phyloP scores from a whole-genome alignment of 768 basidiomycete genomes.

The Suillus hirtellus region DNA sequence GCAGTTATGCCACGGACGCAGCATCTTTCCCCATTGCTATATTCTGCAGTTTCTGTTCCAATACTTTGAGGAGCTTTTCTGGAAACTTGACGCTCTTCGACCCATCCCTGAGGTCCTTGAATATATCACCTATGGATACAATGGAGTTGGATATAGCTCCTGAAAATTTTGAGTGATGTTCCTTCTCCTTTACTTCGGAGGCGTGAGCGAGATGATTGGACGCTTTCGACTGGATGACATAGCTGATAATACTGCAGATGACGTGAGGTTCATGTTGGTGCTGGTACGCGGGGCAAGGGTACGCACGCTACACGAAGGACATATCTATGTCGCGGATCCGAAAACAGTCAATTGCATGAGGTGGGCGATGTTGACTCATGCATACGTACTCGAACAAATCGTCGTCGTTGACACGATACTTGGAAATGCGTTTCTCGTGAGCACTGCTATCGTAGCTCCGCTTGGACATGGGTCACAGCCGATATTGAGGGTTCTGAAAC shows the following conservation, averaged over 20 bases:
- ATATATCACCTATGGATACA: slow-evolving; percentile 71
- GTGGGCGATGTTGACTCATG: slow-evolving; percentile 9
- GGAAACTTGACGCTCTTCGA: slow-evolving; percentile 90
- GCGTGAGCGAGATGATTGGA: slow-evolving; percentile 30
- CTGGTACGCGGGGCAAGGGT: slow-evolving; percentile 6
- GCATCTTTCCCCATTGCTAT: slow-evolving; percentile 94
- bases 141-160: slow-evolving; percentile 58
- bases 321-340: slow-evolving; percentile 50
- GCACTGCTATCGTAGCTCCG: slow-evolving; percentile 73
- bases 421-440: slow-evolving; percentile 72
- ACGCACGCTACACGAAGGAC: slow-evolving; percentile 82
- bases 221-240: slow-evolving; percentile 66
- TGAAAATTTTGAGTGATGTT: slow-evolving; percentile 67
- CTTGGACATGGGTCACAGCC: slow-evolving; percentile 45
- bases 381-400: slow-evolving; percentile 78
- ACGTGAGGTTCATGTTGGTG: slow-evolving; percentile 9
- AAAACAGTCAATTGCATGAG: slow-evolving; percentile 14
- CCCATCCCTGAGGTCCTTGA: slow-evolving; percentile 76
- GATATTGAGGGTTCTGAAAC: slow-evolving; percentile 5
- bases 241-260: slow-evolving; percentile 60
- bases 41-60: slow-evolving; percentile 86
- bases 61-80: slow-evolving; percentile 87
- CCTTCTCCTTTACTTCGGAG: slow-evolving; percentile 53
- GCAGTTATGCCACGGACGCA: slow-evolving; percentile 54
- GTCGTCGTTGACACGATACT: slow-evolving; percentile 79